phyloP scores from a whole-genome alignment of 768 basidiomycete genomes.

The Bullera alba region DNA sequence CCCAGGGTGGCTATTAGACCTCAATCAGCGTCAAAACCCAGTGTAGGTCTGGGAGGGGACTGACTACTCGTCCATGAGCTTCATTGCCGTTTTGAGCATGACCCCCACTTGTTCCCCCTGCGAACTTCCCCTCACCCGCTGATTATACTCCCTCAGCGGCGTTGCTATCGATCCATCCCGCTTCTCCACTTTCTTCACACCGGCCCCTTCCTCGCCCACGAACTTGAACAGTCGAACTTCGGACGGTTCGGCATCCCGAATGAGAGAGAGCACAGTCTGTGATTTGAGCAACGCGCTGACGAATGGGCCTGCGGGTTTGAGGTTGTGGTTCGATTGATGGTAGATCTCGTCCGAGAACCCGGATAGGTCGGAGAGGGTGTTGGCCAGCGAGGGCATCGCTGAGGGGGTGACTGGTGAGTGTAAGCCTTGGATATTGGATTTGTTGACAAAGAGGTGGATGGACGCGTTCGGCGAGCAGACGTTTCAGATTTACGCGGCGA shows the following conservation, averaged over 20 bases:
- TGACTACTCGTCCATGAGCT: conserved; percentile 44
- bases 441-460: too few species aligned
- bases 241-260: conserved; percentile 38
- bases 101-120: conserved; percentile 25
- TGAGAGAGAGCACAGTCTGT: conserved; percentile 20
- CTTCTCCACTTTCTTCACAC: conserved; percentile 40
- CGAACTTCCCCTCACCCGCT: background rate
- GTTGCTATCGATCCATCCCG: conserved; percentile 34
- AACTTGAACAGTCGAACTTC: conserved; percentile 40
- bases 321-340: conserved; percentile 19
- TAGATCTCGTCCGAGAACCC: conserved; percentile 22
- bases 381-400: conserved; percentile 30
- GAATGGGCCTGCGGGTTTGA: conserved; percentile 22
- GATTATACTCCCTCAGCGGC: conserved; percentile 24
- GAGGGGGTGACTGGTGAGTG: too few species aligned
- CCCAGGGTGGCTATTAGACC: conserved; percentile 37
- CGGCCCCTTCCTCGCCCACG: conserved; percentile 29
- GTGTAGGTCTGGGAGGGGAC: conserved; percentile 5
- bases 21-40: background rate
- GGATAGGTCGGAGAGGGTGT: conserved; percentile 19
- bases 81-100: conserved; percentile 34
- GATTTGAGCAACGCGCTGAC: conserved; percentile 26
- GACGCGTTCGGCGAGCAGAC: too few species aligned
- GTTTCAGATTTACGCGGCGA: too few species aligned
- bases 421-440: too few species aligned